phyloP scores from a whole-genome alignment of 2,329 filamentous ascomycete genomes.

The Claviceps fusiformis region DNA sequence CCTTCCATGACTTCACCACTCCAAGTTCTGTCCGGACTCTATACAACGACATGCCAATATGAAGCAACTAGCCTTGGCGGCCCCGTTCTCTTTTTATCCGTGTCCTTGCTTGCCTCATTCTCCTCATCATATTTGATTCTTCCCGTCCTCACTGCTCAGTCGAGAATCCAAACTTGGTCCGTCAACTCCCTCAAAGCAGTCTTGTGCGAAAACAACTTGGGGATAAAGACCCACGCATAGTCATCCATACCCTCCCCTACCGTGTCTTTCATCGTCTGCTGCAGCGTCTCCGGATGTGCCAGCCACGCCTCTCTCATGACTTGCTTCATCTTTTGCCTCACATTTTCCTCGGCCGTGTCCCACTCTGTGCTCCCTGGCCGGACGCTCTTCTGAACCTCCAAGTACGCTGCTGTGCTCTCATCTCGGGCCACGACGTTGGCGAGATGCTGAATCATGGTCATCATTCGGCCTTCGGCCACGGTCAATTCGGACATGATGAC shows the following conservation, averaged over 20 bases:
- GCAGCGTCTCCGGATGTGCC: conserved; percentile 2
- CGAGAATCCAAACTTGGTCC: conserved; percentile 8
- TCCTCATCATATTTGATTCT: too few relatives aligned
- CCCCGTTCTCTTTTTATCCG: too few relatives aligned
- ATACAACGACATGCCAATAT: too few relatives aligned
- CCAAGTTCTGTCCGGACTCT: too few relatives aligned
- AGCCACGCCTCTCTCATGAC: conserved; percentile 5
- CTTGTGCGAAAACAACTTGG: conserved; percentile 8
- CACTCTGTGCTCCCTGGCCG: conserved; percentile 3
- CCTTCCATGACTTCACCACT: too few relatives aligned
- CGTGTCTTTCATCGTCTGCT: conserved; percentile 4
- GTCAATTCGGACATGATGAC: conserved; percentile 5
- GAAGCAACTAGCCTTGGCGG: too few relatives aligned
- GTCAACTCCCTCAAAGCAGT: conserved; percentile 1
- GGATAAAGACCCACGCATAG: conserved; percentile 9
- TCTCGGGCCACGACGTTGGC: conserved; percentile 3
- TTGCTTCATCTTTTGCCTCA: conserved; percentile 6
- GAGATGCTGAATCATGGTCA: conserved; percentile 3
- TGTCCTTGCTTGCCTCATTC: too few relatives aligned
- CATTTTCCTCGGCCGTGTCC: conserved; percentile 1
- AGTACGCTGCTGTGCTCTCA: conserved; percentile 1
- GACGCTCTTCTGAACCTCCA: neutral
- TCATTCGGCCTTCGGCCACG: conserved; percentile 5
- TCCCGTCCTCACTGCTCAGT: neutral
- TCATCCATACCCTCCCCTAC: conserved; percentile 8